Conservation (phyloP, 2,329 filamentous ascomycete species). For the Fusarium nanum region DNA sequence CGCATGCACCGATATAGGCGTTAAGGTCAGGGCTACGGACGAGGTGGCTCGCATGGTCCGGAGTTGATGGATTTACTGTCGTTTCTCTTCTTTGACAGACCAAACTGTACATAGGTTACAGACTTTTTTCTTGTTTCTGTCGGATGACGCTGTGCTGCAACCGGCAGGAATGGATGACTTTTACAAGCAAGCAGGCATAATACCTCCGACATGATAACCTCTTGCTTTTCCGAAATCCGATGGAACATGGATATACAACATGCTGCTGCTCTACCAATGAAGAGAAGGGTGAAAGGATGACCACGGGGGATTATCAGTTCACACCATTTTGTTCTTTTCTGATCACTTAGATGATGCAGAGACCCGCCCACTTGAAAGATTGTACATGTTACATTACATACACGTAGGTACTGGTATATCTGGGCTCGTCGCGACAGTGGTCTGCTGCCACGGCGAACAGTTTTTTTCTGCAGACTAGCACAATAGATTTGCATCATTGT, state of each 20-base stretch:
- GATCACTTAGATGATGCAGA: constrained; percentile 17
- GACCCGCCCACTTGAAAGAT: constrained; percentile 24
- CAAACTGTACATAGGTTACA: constrained; percentile 35
- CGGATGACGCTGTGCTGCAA: constrained; percentile 13
- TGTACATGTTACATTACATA: constrained; percentile 13
- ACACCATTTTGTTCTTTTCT: constrained; percentile 15
- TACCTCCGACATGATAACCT: constrained; percentile 26
- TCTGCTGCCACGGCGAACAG: constrained; percentile 4
- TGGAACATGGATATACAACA: constrained; percentile 21
- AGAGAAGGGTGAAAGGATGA: constrained; percentile 32
- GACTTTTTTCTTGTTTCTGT: constrained; percentile 5
- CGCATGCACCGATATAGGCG: constrained; percentile 42
- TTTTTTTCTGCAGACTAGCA: constrained; percentile 25
- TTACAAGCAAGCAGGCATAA: constrained; percentile 39
- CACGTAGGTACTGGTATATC: constrained; percentile 13
- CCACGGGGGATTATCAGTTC: constrained; percentile 25
- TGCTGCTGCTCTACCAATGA: constrained; percentile 9
- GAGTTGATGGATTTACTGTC: constrained; percentile 40
- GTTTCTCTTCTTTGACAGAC: constrained; percentile 27
- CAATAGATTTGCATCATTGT: constrained; percentile 33
- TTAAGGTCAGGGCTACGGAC: constrained; percentile 37
- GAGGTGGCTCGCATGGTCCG: constrained; percentile 39
- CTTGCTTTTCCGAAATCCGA: constrained; percentile 28
- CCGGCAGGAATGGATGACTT: constrained; percentile 12
- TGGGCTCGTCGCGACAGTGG: constrained; percentile 18